Evolutionary conservation across 2,329 filamentous ascomycete genomes (phyloP).

Genomic region (Aspergillus quadricinctus): DNA sequence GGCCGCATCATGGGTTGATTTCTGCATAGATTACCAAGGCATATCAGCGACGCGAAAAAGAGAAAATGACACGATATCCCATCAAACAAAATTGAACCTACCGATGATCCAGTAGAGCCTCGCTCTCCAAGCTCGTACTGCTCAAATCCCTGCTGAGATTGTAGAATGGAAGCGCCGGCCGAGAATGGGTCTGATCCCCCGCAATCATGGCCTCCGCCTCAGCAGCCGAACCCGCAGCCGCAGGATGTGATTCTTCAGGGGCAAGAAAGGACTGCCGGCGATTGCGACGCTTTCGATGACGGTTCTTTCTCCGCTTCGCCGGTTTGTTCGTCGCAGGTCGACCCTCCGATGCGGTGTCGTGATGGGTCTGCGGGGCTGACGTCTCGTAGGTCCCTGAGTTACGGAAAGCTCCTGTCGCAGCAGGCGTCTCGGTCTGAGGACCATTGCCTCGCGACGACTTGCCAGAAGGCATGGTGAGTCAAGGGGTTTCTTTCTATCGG

Average conservation of each 20-base stretch:
- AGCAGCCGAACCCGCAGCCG: constrained; percentile 45
- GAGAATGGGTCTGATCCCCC: constrained; percentile 21
- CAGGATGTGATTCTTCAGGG: constrained; percentile 50
- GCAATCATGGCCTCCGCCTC: constrained; percentile 28
- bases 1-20: constrained; percentile 60
- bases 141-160: constrained; percentile 61
- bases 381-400: constrained; percentile 4
- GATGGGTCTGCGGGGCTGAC: constrained; percentile 12
- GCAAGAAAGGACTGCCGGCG: constrained; percentile 77
- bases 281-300: constrained; percentile 73
- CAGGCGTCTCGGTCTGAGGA: constrained; percentile 5
- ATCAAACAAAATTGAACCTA: constrained; percentile 32
- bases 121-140: constrained; percentile 82
- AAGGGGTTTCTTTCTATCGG: neutral
- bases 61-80: neutral
- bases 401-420: constrained; percentile 1
- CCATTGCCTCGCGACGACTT: constrained; percentile 5
- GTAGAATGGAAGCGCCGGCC: constrained; percentile 48
- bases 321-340: constrained; percentile 20
- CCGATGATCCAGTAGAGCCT: constrained; percentile 83
- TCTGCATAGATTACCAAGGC: constrained; percentile 31
- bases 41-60: constrained; percentile 15
- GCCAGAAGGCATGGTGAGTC: constrained; percentile 10
- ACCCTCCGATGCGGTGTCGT: constrained; percentile 18
- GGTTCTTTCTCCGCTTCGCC: constrained; percentile 59